Evolutionary conservation across 129 eudicot genomes (phyloP).

Genomic region (Erigeron canadensis): DNA sequence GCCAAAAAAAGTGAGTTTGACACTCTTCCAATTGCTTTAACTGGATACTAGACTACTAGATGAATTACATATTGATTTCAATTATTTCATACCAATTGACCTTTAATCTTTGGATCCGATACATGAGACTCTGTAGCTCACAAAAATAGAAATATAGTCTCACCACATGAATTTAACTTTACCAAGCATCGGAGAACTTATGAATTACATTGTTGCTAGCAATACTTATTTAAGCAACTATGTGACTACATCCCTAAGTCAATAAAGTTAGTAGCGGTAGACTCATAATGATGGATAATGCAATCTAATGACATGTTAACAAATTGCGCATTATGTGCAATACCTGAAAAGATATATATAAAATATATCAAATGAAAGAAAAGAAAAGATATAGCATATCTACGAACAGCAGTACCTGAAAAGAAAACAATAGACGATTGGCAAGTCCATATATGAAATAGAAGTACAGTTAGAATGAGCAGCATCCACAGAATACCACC

Average conservation of each 20-base stretch:
- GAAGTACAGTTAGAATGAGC: constrained; percentile 62
- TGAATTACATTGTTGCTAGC: not conserved
- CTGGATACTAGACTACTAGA: not conserved
- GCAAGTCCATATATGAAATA: constrained; percentile 92
- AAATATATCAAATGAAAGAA: constrained; percentile 3
- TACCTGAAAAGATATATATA: no score
- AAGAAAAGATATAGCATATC: not conserved
- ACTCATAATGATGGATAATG: not conserved
- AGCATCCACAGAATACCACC: constrained; percentile 92
- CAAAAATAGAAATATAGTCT: not conserved
- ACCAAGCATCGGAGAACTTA: not conserved
- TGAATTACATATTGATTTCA: not conserved
- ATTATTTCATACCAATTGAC: not conserved
- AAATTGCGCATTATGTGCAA: not conserved
- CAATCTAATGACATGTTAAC: not conserved
- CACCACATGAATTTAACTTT: not conserved
- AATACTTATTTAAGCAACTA: not conserved
- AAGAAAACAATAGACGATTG: constrained; percentile 84
- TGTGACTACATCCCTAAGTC: not conserved
- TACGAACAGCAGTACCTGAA: constrained; percentile 56
- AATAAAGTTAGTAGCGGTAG: not conserved
- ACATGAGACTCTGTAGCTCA: not conserved
- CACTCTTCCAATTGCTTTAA: not conserved
- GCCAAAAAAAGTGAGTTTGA: not conserved
- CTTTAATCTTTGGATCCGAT: not conserved